Conservation (phyloP, 1,139 yeast species). For the Candida sojae region DNA sequence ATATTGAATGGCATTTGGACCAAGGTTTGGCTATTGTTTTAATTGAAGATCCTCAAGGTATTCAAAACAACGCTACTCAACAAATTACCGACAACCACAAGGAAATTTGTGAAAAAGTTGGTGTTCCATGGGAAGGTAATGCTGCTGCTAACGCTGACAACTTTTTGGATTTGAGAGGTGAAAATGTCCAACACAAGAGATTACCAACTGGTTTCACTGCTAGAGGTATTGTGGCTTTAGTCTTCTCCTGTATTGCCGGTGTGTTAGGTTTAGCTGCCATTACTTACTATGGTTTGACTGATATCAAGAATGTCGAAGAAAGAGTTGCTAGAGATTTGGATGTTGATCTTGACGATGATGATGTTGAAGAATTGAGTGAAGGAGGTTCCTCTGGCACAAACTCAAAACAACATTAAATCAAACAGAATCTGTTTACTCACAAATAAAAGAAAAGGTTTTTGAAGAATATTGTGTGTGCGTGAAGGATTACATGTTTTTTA, state of each 20-base stretch:
- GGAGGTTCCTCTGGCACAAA: slow-evolving; percentile 12
- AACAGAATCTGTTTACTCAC: neutral
- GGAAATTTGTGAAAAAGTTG: slow-evolving; percentile 46
- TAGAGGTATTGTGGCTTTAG: slow-evolving; percentile 66
- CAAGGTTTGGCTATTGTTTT: slow-evolving; percentile 79
- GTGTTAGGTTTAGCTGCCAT: slow-evolving; percentile 58
- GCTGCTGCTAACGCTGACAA: slow-evolving; percentile 65
- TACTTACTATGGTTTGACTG: slow-evolving; percentile 64
- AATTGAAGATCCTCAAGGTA: slow-evolving; percentile 68
- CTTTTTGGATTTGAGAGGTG: slow-evolving; percentile 58
- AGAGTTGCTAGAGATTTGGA: slow-evolving; percentile 62
- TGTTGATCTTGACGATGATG: slow-evolving; percentile 48
- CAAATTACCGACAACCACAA: slow-evolving; percentile 48
- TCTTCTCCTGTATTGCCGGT: slow-evolving; percentile 58
- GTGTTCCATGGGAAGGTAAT: slow-evolving; percentile 55
- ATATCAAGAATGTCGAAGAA: slow-evolving; percentile 60
- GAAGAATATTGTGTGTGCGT: slow-evolving; percentile 14
- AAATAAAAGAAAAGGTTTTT: slow-evolving; percentile 6
- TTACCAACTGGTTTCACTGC: slow-evolving; percentile 70
- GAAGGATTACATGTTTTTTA: neutral
- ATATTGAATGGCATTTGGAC: slow-evolving; percentile 90
- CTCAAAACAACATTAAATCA: slow-evolving; percentile 6
- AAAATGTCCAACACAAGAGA: slow-evolving; percentile 54
- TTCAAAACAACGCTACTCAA: slow-evolving; percentile 41
- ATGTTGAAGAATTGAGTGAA: slow-evolving; percentile 18